Conservation (phyloP, 139 green algal species). For the Spirogloea muscicola region DNA sequence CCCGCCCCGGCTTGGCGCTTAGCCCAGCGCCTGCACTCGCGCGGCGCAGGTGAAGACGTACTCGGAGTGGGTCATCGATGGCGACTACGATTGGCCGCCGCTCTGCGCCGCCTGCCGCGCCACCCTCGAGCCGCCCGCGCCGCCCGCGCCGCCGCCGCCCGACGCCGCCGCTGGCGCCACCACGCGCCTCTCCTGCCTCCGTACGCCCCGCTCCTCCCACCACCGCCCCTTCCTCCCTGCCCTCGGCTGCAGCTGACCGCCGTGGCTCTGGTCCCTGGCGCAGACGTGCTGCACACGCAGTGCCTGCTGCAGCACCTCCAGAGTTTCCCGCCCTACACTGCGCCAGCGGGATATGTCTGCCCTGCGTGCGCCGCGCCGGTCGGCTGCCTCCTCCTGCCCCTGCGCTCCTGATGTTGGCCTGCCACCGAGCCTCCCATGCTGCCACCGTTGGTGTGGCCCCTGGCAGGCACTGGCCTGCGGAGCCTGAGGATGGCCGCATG, state of each 20-base stretch:
- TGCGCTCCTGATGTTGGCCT: too few species aligned
- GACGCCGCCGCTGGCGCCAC: too few species aligned
- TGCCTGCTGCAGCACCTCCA: slow-evolving; percentile 43
- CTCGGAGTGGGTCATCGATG: slow-evolving; percentile 50
- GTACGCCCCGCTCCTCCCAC: neutral
- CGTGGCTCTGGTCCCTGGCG: slow-evolving; percentile 4
- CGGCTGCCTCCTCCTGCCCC: too few species aligned
- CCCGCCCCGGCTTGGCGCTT: neutral
- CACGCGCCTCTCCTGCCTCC: slow-evolving; percentile 34
- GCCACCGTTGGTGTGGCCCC: too few species aligned
- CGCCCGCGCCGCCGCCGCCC: too few species aligned
- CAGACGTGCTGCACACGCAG: slow-evolving; percentile 41
- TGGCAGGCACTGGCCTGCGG: too few species aligned
- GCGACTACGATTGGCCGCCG: slow-evolving; percentile 49
- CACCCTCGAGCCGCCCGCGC: neutral
- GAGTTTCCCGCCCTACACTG: slow-evolving; percentile 38
- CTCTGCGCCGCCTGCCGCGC: slow-evolving; percentile 30
- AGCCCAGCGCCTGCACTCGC: neutral
- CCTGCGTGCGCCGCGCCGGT: slow-evolving; percentile 20
- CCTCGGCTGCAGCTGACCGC: neutral
- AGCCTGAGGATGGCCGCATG: too few species aligned
- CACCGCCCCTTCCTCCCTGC: neutral
- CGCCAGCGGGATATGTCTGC: slow-evolving; percentile 35
- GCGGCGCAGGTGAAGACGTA: slow-evolving; percentile 32
- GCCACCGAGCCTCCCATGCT: too few species aligned